Evolutionary conservation across 2,329 filamentous ascomycete species (phyloP).

Genomic region (Penicillium glabrum): DNA sequence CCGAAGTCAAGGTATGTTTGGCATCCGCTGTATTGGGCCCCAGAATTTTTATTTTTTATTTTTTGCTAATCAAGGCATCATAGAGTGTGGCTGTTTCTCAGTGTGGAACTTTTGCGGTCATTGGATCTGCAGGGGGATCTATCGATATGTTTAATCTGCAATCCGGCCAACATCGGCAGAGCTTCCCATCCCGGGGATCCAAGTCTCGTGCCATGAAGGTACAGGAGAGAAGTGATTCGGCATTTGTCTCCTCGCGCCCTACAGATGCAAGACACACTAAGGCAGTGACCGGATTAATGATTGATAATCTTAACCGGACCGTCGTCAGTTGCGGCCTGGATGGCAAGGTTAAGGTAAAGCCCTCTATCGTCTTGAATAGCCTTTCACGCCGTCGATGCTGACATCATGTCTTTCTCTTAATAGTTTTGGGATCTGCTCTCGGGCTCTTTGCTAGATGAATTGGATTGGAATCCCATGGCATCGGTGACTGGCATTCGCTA

Average conservation of each 20-base stretch:
- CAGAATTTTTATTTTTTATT: too few relatives aligned
- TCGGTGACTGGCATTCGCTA: conserved; percentile 76
- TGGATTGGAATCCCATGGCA: conserved; percentile 79
- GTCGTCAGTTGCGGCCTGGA: conserved; percentile 86
- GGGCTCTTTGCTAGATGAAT: conserved; percentile 73
- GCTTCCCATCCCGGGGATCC: conserved; percentile 78
- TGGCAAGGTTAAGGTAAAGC: conserved; percentile 73
- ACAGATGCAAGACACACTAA: conserved; percentile 58
- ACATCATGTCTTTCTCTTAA: not conserved
- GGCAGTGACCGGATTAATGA: conserved; percentile 78
- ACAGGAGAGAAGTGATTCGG: not conserved
- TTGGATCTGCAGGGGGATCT: conserved; percentile 78
- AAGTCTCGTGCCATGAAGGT: conserved; percentile 56
- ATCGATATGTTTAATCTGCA: conserved; percentile 98
- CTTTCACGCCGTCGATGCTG: not conserved
- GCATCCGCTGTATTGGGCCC: not conserved
- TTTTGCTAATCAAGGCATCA: conserved; percentile 1
- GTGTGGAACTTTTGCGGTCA: conserved; percentile 88
- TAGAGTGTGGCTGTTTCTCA: conserved; percentile 83
- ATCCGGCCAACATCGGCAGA: conserved; percentile 82
- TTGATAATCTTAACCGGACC: conserved; percentile 85
- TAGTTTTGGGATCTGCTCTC: conserved; percentile 93
- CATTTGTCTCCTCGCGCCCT: not conserved
- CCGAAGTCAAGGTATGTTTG: conserved; percentile 62
- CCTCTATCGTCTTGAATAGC: not conserved